Evolutionary conservation across 2,329 filamentous ascomycete species (phyloP).

Genomic region (Sporothrix curviconia): DNA sequence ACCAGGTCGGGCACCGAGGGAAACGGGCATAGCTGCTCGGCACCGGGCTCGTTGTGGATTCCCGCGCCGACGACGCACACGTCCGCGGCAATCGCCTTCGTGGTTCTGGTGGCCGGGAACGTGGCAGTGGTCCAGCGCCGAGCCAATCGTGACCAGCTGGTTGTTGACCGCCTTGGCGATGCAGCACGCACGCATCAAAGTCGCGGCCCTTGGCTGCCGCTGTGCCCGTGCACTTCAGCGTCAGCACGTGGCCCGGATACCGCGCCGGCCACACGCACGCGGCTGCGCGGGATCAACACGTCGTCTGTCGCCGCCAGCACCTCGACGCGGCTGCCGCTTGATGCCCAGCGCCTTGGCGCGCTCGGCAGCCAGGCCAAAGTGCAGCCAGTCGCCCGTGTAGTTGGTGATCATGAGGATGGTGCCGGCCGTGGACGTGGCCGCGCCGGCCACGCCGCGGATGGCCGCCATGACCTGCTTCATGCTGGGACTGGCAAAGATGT

Average conservation of each 20-base stretch:
- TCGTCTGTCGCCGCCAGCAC: conserved; percentile 52
- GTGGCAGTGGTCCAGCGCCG: conserved; percentile 55
- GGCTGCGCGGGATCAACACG: conserved; percentile 54
- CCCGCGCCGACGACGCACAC: conserved; percentile 59
- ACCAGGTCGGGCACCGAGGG: conserved; percentile 52
- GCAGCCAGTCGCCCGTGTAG: conserved; percentile 58
- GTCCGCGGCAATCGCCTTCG: conserved; percentile 38
- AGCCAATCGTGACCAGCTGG: conserved; percentile 51
- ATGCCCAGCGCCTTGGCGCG: conserved; percentile 46
- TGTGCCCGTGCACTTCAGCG: conserved; percentile 51
- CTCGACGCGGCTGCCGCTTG: conserved; percentile 49
- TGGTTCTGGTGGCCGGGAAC: conserved; percentile 47
- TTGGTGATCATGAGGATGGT: conserved; percentile 58
- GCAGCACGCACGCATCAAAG: conserved; percentile 43
- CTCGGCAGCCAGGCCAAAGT: conserved; percentile 54
- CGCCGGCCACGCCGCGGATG: conserved; percentile 42
- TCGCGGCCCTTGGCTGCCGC: conserved; percentile 38
- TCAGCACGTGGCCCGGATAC: conserved; percentile 56
- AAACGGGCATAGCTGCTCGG: conserved; percentile 48
- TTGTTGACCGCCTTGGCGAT: conserved; percentile 43
- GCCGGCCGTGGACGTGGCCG: conserved; percentile 37
- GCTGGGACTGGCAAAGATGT: conserved; percentile 58
- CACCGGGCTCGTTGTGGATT: conserved; percentile 60
- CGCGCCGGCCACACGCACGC: conserved; percentile 55
- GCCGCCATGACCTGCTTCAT: conserved; percentile 57